Conservation (phyloP, 805 yeast species). For the Millerozyma miso region DNA sequence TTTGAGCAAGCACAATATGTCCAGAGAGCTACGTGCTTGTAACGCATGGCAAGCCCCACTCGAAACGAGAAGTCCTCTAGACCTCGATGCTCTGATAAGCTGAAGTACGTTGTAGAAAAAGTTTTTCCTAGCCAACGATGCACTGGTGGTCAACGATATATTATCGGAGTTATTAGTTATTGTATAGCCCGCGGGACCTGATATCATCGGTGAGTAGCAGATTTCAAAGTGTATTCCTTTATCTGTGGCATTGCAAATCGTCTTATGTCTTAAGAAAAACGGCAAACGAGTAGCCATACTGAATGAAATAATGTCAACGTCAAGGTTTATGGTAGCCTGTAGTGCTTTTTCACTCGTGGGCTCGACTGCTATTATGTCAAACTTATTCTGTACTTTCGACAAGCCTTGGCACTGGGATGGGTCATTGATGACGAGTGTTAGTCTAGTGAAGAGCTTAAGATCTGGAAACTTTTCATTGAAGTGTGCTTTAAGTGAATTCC, state of each 20-base stretch:
- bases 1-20: constrained; percentile 60
- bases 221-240: constrained; percentile 83
- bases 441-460: constrained; percentile 53
- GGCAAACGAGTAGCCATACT: constrained; percentile 64
- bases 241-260: constrained; percentile 75
- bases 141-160: constrained; percentile 16
- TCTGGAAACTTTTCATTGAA: constrained; percentile 24
- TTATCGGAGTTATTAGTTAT: constrained; percentile 13
- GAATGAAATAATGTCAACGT: constrained; percentile 77
- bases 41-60: constrained; percentile 64
- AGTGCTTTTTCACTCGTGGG: constrained; percentile 80
- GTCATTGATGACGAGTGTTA: constrained; percentile 74
- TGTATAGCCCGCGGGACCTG: constrained; percentile 29
- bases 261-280: constrained; percentile 75
- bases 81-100: constrained; percentile 75
- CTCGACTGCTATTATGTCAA: constrained; percentile 77
- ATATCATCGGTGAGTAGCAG: constrained; percentile 55
- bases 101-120: constrained; percentile 70
- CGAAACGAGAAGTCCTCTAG: constrained; percentile 72
- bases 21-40: constrained; percentile 62
- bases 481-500: constrained; percentile 17
- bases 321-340: constrained; percentile 70
- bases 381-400: constrained; percentile 43
- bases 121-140: constrained; percentile 47
- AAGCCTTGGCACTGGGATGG: constrained; percentile 69